Evolutionary conservation across 2,329 filamentous ascomycete species (phyloP), one percentile per base, ranked within the genome.

Genomic region (Trichoderma arundinaceum): DNA sequence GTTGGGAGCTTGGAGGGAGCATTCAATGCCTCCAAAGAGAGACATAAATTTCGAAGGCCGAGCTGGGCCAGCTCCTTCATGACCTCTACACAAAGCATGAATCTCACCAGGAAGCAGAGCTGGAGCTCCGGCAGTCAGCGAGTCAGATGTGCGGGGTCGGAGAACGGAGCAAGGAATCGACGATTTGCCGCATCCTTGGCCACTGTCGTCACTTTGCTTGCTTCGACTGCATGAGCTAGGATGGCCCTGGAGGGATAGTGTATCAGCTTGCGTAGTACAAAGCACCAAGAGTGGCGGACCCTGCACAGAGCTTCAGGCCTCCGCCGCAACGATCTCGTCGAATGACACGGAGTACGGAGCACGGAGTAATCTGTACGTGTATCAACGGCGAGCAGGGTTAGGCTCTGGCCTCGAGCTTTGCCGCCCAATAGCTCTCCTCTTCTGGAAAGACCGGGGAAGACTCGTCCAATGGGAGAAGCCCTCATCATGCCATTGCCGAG

Each of bases 81-180:
- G 22, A 28, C 22, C 22, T 28, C 22, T 28, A 4, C 22, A 28
- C 22, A 28, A 4, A 28, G 22, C 22, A 3, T 28, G 22, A 28
- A 28, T 28, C 22, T 4, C 22, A 28, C 22, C 22, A 28, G 4
- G n/a, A 53, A 19, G 33, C n/a, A 17, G n/a, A 53, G 32, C n/a
- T 35, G 32, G 51, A 38, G 17, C 28, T 53, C 33, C 51, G 51
- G 51, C 51, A 53, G n/a, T 17, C 32, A 39, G 35, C 52, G 51
- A 39, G 52, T 54, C 35, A 41, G 52, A 54, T 54, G 52, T 54
- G 52, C 52, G 52, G 52, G 52, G 52, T 39, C 15, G 38, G 33
- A 54, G 8, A n/a, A 54, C n/a, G 17, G 33, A 54, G 33, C 35
- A 54, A 38, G 33, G 49, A 19, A 19, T 41, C 35, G 52, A 54